These are phyloP conservation scores for Pseudogymnoascus sp. DNA, from an alignment of 2,329 filamentous ascomycete species.

Conservation along the genomic window DNA sequence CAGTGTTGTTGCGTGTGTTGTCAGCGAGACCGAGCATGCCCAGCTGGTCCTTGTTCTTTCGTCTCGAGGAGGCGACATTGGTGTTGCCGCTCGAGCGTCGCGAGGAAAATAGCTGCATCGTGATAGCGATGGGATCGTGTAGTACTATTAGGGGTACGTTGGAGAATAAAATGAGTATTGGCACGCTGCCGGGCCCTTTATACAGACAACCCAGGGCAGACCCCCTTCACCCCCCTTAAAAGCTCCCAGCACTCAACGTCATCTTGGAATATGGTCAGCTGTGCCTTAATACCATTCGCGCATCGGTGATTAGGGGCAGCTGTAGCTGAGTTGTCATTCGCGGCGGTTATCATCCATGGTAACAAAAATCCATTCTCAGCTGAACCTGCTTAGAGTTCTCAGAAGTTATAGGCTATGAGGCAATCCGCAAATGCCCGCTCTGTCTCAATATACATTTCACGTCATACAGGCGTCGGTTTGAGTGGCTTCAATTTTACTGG, in stretches of 20 bases:
- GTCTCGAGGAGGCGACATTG: neutral
- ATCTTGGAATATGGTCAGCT: neutral
- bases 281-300: neutral
- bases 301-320: neutral
- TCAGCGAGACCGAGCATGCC: slow-evolving; percentile 14
- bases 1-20: slow-evolving; percentile 33
- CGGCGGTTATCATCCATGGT: neutral
- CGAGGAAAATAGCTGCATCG: neutral
- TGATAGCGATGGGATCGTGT: neutral
- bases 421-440: neutral
- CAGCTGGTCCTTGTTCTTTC: neutral
- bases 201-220: neutral
- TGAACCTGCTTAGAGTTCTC: neutral
- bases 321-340: slow-evolving; percentile 3
- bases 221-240: neutral
- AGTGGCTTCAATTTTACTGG: neutral
- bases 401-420: neutral
- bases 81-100: neutral
- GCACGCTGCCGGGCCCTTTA: neutral
- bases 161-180: neutral
- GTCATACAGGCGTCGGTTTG: neutral
- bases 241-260: neutral
- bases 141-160: neutral
- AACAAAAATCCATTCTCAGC: neutral
- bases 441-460: neutral